These are phyloP conservation scores for Sporothrix protearum DNA, from an alignment of 2,329 filamentous ascomycete species.

Conservation along the genomic window DNA sequence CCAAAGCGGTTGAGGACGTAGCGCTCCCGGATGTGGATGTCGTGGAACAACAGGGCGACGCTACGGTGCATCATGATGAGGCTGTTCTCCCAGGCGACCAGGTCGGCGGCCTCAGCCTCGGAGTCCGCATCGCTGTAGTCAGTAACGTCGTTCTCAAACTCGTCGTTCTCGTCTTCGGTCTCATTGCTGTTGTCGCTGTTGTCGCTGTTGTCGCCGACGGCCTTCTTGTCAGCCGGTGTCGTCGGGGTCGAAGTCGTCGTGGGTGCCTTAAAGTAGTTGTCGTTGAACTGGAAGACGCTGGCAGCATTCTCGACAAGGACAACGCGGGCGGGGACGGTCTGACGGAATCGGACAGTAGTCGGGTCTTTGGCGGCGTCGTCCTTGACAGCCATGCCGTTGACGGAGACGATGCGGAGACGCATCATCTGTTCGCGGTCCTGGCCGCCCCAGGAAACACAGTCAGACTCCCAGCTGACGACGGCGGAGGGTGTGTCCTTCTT, in stretches of 20 bases:
- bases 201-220: background rate
- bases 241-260: slow-evolving; percentile 6
- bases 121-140: background rate
- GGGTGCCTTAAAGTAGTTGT: slow-evolving; percentile 5
- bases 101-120: slow-evolving; percentile 27
- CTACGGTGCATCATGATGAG: slow-evolving; percentile 22
- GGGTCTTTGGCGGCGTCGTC: slow-evolving; percentile 34
- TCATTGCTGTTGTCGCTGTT: background rate
- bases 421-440: slow-evolving; percentile 44
- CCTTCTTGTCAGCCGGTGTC: background rate
- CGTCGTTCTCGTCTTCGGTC: background rate
- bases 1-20: slow-evolving; percentile 26
- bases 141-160: slow-evolving; percentile 1
- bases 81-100: slow-evolving; percentile 26
- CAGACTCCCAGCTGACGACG: slow-evolving; percentile 46
- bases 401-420: slow-evolving; percentile 42
- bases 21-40: slow-evolving; percentile 23
- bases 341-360: slow-evolving; percentile 47
- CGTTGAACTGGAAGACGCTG: slow-evolving; percentile 32
- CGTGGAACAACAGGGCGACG: slow-evolving; percentile 22
- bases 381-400: slow-evolving; percentile 41
- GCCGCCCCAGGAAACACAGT: slow-evolving; percentile 43
- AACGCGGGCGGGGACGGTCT: slow-evolving; percentile 43
- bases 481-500: slow-evolving; percentile 33
- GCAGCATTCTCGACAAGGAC: slow-evolving; percentile 43